These are phyloP conservation scores for Microdochium nivale DNA, from an alignment of 2,329 filamentous ascomycete species.

Conservation along the genomic window DNA sequence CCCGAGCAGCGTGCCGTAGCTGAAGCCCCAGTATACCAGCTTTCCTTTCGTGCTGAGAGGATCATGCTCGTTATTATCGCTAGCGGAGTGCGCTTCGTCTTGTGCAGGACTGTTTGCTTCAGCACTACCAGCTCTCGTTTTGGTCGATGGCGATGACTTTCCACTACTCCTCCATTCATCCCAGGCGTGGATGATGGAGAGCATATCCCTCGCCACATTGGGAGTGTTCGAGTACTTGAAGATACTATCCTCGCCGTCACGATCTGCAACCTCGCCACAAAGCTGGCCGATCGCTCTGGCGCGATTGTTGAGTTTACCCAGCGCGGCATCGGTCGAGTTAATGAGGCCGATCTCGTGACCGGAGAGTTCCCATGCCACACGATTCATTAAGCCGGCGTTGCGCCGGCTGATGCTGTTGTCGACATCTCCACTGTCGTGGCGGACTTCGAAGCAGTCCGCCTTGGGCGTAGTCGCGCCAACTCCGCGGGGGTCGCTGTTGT, in stretches of 20 bases:
- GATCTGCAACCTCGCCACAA: slow-evolving; percentile 19
- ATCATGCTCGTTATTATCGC: slow-evolving; percentile 16
- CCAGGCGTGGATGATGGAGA: slow-evolving; percentile 30
- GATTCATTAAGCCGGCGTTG: slow-evolving; percentile 19
- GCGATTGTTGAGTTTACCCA: slow-evolving; percentile 17
- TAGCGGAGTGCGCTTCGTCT: background rate
- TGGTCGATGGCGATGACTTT: slow-evolving; percentile 5
- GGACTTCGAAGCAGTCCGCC: slow-evolving; percentile 27
- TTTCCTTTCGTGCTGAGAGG: slow-evolving; percentile 15
- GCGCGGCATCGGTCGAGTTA: slow-evolving; percentile 23
- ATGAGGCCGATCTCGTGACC: slow-evolving; percentile 22
- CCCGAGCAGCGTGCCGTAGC: slow-evolving; percentile 29
- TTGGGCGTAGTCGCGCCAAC: slow-evolving; percentile 27
- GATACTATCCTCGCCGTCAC: slow-evolving; percentile 19
- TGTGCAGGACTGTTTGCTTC: slow-evolving; percentile 1
- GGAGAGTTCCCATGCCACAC: slow-evolving; percentile 21
- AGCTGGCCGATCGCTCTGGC: slow-evolving; percentile 20
- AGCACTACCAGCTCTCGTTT: slow-evolving; percentile 1
- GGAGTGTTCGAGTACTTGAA: slow-evolving; percentile 22
- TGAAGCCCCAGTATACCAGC: slow-evolving; percentile 29
- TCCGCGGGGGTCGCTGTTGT: slow-evolving; percentile 35
- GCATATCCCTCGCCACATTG: slow-evolving; percentile 29
- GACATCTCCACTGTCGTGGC: slow-evolving; percentile 5
- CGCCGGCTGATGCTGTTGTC: slow-evolving; percentile 13
- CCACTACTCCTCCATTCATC: slow-evolving; percentile 18